Conservation (phyloP, 1,284 basidiomycete species). For the Athelia psychrophila region DNA sequence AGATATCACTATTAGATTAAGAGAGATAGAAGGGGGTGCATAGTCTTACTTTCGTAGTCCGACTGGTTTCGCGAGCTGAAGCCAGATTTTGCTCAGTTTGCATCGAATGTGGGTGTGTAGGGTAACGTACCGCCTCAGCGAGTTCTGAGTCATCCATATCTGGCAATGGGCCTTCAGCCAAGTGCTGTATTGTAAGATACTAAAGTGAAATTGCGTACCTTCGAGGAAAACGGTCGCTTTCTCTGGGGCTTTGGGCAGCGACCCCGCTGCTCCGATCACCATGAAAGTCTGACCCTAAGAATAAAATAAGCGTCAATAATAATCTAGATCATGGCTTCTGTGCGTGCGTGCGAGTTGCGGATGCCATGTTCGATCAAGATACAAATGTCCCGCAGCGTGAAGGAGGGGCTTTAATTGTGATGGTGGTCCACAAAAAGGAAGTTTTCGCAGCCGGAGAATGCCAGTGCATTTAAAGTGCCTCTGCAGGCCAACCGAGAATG, state of each 20-base stretch:
- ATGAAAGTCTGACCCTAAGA: conserved; percentile 72
- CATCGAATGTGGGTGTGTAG: conserved; percentile 1
- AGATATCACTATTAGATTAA: conserved; percentile 27
- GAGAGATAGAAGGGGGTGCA: conserved; percentile 15
- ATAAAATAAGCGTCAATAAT: neutral
- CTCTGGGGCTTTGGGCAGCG: conserved; percentile 84
- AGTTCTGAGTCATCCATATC: conserved; percentile 87
- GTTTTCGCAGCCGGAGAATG: no score
- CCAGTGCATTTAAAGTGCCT: no score
- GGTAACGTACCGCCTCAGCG: conserved; percentile 68
- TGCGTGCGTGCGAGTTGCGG: no score
- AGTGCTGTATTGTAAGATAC: neutral
- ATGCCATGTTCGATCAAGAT: no score
- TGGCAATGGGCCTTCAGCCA: conserved; percentile 21
- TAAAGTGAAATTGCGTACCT: conserved; percentile 35
- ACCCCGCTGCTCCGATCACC: conserved; percentile 92
- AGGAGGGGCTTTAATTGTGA: no score
- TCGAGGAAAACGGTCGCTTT: conserved; percentile 82
- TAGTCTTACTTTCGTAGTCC: conserved; percentile 59
- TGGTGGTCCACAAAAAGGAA: no score
- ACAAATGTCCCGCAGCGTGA: no score
- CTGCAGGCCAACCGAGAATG: no score
- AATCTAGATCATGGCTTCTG: no score
- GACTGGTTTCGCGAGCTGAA: conserved; percentile 61
- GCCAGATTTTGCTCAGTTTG: conserved; percentile 3